phyloP scores from a whole-genome alignment of 495 filamentous ascomycete species.

The Penicillium alfredii region DNA sequence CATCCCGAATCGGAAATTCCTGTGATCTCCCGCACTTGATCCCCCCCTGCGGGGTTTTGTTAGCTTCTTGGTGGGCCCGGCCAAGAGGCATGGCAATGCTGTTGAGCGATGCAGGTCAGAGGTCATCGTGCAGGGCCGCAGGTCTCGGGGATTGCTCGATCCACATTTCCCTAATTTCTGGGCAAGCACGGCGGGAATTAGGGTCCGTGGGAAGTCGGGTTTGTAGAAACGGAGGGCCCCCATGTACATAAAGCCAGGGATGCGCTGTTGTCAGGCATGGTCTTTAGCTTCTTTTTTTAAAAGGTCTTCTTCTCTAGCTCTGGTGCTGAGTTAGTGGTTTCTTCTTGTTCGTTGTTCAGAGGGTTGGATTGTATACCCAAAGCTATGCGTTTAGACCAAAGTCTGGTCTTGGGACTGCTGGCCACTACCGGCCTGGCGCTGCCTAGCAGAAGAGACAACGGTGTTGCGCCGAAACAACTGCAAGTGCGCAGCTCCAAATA shows the following conservation, averaged over 20 bases:
- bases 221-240: background rate
- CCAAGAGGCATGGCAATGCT: too few species aligned
- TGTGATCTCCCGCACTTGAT: too few species aligned
- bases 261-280: background rate
- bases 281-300: too few species aligned
- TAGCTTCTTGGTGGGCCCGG: too few species aligned
- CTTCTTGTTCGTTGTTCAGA: background rate
- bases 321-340: conserved; percentile 1
- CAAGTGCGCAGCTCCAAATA: conserved; percentile 20
- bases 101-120: too few species aligned
- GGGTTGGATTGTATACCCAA: background rate
- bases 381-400: conserved; percentile 15
- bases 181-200: conserved; percentile 1
- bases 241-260: conserved; percentile 14
- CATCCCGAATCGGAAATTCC: too few species aligned
- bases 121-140: too few species aligned
- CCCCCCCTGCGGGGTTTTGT: too few species aligned
- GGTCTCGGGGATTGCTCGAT: too few species aligned
- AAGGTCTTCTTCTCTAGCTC: too few species aligned
- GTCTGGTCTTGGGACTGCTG: conserved; percentile 12
- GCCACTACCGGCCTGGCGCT: conserved; percentile 5
- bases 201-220: conserved; percentile 1
- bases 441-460: too few species aligned
- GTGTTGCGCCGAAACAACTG: too few species aligned
- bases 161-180: conserved; percentile 5